phyloP scores from a whole-genome alignment of 2,329 filamentous ascomycete genomes.

The Hypoxylon sp. region DNA sequence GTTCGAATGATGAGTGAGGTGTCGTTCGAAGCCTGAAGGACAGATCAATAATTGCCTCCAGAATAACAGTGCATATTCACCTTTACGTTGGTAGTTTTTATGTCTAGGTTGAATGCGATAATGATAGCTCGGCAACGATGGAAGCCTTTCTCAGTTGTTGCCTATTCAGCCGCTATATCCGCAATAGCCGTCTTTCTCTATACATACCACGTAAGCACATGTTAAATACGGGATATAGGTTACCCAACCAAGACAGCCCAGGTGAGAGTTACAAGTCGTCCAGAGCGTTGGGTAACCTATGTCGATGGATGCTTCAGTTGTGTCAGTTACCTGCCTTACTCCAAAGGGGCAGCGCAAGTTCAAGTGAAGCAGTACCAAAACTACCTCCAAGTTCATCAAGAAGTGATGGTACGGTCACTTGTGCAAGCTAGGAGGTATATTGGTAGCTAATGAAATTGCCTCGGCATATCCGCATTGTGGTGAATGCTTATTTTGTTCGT shows the following conservation, averaged over 20 bases:
- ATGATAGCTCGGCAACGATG: neutral
- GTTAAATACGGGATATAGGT: neutral
- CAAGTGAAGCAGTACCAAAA: neutral
- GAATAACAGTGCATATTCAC: constrained; percentile 31
- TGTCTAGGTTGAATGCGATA: neutral
- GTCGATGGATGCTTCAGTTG: no score
- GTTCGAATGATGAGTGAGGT: constrained; percentile 9
- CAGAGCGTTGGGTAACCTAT: neutral
- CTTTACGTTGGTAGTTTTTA: neutral
- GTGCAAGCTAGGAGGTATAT: neutral
- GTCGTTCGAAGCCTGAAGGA: constrained; percentile 15
- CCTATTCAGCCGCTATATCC: neutral
- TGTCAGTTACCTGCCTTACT: neutral
- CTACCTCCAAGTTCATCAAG: neutral
- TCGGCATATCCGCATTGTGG: neutral
- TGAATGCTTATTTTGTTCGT: neutral
- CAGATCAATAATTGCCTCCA: constrained; percentile 27
- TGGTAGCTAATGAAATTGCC: neutral
- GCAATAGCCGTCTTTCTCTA: neutral
- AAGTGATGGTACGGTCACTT: neutral
- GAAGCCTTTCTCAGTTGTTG: neutral
- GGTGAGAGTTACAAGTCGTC: neutral
- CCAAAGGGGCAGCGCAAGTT: neutral
- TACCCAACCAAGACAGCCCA: neutral
- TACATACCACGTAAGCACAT: neutral